Base-by-base conservation (phyloP, 495 filamentous ascomycete genomes). In the Trichoderma gamsii region DNA sequence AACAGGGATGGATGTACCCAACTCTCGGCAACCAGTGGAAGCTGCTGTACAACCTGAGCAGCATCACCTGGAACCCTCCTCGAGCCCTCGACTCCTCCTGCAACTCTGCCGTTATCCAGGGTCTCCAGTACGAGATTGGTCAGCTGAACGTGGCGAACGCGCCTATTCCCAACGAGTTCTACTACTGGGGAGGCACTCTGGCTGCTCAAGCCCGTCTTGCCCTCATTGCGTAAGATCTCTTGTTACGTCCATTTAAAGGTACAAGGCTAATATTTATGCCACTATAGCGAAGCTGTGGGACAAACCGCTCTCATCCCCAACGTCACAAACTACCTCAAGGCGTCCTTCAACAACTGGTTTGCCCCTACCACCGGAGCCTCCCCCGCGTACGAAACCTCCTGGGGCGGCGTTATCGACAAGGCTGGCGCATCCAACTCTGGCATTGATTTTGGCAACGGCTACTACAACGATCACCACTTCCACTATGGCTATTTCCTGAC, bases 391-490 rank as follows among this genome's bases (percentile, higher is more conserved):
- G 67, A 69, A 43, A 64, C 67, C 21, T 41, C 67, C 2, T 69
- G 67, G 67, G 67, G 67, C 16, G 67, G 67, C 23, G 61, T 69
- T 23, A 23, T 69, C 8, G 43, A 65, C 63, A 65, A 65, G 63
- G 61, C 67, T 11, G 67, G 67, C 9, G 67, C 67, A 7, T 52
- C 61, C 38, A 63, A 69, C 67, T 41, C 44, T 4, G 64, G 64
- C 43, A 27, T 69, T 3, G 67, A 69, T 18, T 69, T 69, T 27
- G 67, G 67, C 5, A 64, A 69, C 13, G 67, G 67, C 2, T 69
- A 69, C 67, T 69, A 65, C 61, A 69, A 69, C 52, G 67, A 69
- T 25, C 67, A 69, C 44, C 67, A 69, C 46, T 69, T 69, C 67
- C 67, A 69, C 44, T 69, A 69, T 41, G 67, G 67, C 0, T 69